Evolutionary conservation across 768 basidiomycete species (phyloP).

Genomic region (Amylocystis lapponica): DNA sequence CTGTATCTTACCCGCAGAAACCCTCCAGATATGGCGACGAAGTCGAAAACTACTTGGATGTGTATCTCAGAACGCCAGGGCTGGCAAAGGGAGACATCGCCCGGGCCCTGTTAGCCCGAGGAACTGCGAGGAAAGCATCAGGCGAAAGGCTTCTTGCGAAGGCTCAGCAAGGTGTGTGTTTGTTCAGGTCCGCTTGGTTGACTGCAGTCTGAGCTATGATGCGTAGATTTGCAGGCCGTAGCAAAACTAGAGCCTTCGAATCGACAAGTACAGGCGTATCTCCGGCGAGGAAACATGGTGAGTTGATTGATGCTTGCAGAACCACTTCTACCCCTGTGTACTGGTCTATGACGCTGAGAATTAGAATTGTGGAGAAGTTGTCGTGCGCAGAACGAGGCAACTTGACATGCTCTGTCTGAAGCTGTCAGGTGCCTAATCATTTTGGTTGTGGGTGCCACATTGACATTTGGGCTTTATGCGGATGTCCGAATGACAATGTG

Average conservation of each 20-base stretch:
- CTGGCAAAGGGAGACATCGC: constrained; percentile 45
- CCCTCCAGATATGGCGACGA: constrained; percentile 50
- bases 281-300: constrained; percentile 45
- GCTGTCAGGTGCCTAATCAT: too few relatives aligned
- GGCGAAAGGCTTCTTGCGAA: constrained; percentile 50
- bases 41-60: constrained; percentile 61
- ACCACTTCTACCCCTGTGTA: too few relatives aligned
- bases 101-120: constrained; percentile 52
- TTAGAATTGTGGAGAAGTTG: too few relatives aligned
- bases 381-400: too few relatives aligned
- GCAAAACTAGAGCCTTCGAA: constrained; percentile 57
- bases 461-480: too few relatives aligned
- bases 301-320: constrained; percentile 11
- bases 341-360: too few relatives aligned
- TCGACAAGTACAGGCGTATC: constrained; percentile 41
- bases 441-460: too few relatives aligned
- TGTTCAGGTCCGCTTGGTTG: too few relatives aligned
- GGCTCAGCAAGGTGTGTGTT: constrained; percentile 51
- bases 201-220: not conserved
- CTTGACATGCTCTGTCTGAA: too few relatives aligned
- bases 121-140: constrained; percentile 49
- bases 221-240: constrained; percentile 53
- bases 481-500: too few relatives aligned
- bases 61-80: constrained; percentile 57
- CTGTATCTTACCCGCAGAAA: too few relatives aligned